A percentile compares a stretch with the other conserved stretches of the same genome.
Conservation (phyloP, 345 rosid species). For the Cardamine chenopodiifolia region DNA sequence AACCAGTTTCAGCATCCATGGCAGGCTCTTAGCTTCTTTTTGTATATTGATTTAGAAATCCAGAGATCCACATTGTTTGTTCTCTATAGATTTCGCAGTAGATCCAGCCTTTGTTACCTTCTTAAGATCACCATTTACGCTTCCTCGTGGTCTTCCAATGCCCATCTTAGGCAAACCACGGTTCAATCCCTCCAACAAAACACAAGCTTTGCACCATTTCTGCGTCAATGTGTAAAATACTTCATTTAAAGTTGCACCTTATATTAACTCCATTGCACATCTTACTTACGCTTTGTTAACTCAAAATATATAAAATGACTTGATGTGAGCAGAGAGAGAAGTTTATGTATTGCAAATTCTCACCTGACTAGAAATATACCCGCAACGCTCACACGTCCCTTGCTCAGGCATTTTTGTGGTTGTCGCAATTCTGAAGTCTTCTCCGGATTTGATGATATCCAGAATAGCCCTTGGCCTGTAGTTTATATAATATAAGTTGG, state of each 20-base stretch:
- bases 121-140: constrained; percentile 41
- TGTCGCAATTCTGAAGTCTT: constrained; percentile 80
- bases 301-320: not conserved
- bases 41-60: constrained; percentile 48
- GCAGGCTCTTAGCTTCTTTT: not conserved
- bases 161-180: constrained; percentile 92
- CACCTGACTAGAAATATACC: constrained; percentile 97
- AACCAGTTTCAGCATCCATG: not conserved
- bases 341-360: not conserved
- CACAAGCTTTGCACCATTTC: constrained; percentile 98
- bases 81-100: constrained; percentile 52
- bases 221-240: constrained; percentile 23
- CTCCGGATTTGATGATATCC: constrained; percentile 87
- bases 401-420: constrained; percentile 93
- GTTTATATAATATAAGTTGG: not conserved
- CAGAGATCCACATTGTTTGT: constrained; percentile 81
- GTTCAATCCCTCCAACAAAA: constrained; percentile 84
- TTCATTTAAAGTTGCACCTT: not conserved
- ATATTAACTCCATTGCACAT: not conserved
- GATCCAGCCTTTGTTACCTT: constrained; percentile 42
- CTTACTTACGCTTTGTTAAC: not conserved
- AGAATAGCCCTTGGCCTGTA: constrained; percentile 88
- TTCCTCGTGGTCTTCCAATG: constrained; percentile 63
- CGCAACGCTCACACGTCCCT: constrained; percentile 90
- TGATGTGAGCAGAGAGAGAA: not conserved